Percentiles rank a stretch among this genome's conserved stretches.
phyloP scores from a whole-genome alignment of 192 early-diverging fungal species.

The Entomortierella parvispora region DNA sequence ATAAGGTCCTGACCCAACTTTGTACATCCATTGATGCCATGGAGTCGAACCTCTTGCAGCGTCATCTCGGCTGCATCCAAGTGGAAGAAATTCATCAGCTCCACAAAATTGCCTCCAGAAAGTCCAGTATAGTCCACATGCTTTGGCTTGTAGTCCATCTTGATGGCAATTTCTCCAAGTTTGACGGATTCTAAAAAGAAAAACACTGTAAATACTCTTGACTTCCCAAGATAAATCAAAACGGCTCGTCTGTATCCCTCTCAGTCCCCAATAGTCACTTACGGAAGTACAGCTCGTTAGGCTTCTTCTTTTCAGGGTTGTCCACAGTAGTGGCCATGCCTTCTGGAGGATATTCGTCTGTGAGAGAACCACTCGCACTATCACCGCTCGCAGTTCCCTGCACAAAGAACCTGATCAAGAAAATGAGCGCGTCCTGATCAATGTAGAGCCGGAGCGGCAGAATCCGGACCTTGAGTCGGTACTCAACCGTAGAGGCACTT shows the following conservation, averaged over 20 bases:
- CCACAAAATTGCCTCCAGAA: constrained; percentile 77
- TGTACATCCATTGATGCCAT: constrained; percentile 78
- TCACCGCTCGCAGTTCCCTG: constrained; percentile 32
- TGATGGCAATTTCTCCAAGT: constrained; percentile 80
- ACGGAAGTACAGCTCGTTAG: constrained; percentile 63
- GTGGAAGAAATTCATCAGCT: constrained; percentile 93
- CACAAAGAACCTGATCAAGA: constrained; percentile 84
- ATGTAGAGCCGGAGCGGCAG: constrained; percentile 89
- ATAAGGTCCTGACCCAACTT: constrained; percentile 74
- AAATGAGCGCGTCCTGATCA: constrained; percentile 93
- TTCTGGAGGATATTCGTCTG: not conserved
- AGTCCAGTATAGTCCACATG: constrained; percentile 80
- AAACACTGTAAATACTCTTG: not conserved
- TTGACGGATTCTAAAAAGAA: constrained; percentile 65
- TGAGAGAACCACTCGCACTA: not conserved
- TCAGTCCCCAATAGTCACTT: constrained; percentile 21
- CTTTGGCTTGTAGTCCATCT: constrained; percentile 98
- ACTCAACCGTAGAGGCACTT: constrained; percentile 63
- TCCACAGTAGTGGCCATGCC: constrained; percentile 5
- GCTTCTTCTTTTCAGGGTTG: constrained; percentile 21
- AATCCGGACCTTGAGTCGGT: constrained; percentile 68
- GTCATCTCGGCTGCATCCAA: constrained; percentile 93
- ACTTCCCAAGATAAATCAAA: not conserved
- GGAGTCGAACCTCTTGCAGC: constrained; percentile 76
- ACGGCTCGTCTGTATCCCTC: not conserved